A percentile compares a stretch with the other conserved stretches of the same genome.
These are phyloP conservation scores for Microthlaspi erraticum DNA, from an alignment of 345 rosid species.

Conservation along the genomic window DNA sequence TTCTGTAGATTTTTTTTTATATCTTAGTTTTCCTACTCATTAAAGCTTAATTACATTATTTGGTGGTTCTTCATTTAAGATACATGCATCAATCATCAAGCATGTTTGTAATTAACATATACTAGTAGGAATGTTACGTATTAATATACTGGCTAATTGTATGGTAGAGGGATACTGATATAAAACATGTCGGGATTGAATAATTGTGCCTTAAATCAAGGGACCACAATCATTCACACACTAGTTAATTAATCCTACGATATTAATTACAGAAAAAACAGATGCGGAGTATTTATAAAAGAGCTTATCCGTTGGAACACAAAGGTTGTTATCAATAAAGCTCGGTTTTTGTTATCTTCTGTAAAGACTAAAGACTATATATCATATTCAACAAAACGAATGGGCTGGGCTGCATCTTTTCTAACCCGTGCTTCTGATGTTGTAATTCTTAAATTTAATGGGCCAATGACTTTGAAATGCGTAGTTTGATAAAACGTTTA, in stretches of 20 bases:
- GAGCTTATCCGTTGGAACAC: neutral
- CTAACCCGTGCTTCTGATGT: too few species aligned
- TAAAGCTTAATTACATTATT: neutral
- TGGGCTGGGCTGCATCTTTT: too few species aligned
- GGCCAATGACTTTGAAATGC: too few species aligned
- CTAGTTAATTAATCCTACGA: neutral
- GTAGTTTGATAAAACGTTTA: too few species aligned
- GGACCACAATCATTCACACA: neutral
- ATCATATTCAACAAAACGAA: too few species aligned
- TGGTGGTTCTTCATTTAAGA: neutral
- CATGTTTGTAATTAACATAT: neutral
- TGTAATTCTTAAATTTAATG: too few species aligned
- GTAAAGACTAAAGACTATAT: too few species aligned
- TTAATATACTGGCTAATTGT: neutral
- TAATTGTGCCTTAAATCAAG: neutral
- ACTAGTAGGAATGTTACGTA: neutral
- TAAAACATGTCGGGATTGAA: neutral
- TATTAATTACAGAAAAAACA: neutral
- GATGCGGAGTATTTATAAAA: neutral
- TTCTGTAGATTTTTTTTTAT: too few species aligned
- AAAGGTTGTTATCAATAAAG: neutral
- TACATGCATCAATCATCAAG: conserved; percentile 13
- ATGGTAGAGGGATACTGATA: neutral
- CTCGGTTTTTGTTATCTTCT: neutral
- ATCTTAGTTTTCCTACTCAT: too few species aligned